Percentiles rank a stretch among this genome's conserved stretches.
Conservation (phyloP, 1,284 basidiomycete genomes). For the Inonotus hispidus region DNA sequence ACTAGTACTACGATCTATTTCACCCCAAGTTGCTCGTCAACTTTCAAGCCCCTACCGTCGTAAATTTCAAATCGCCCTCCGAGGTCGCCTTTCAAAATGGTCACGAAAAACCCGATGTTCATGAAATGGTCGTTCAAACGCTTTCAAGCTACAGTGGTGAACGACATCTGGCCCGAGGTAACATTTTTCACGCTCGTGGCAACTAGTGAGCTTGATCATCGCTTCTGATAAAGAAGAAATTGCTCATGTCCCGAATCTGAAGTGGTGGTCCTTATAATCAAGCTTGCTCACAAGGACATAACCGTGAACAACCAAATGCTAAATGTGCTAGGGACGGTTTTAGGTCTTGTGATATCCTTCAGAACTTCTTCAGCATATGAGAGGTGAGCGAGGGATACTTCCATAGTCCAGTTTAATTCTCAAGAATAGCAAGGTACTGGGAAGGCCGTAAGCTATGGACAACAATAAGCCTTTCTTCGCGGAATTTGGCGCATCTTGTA, state of each 20-base stretch:
- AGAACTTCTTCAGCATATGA: constrained; percentile 56
- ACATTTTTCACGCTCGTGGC: constrained; percentile 49
- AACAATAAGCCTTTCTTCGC: constrained; percentile 45
- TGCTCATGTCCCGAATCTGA: not conserved
- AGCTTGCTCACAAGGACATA: constrained; percentile 38
- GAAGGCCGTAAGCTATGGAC: constrained; percentile 63
- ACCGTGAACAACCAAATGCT: constrained; percentile 38
- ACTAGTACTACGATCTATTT: not conserved
- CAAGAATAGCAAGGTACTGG: constrained; percentile 38
- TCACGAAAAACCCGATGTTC: constrained; percentile 28
- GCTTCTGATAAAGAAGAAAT: not conserved
- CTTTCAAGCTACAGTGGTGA: constrained; percentile 56
- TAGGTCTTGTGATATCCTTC: constrained; percentile 36
- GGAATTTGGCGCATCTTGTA: constrained; percentile 52
- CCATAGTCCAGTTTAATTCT: not conserved
- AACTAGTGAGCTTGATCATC: constrained; percentile 37
- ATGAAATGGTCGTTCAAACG: constrained; percentile 42
- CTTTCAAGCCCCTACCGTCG: not conserved
- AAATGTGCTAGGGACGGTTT: constrained; percentile 38
- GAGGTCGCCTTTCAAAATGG: constrained; percentile 21
- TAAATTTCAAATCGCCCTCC: not conserved
- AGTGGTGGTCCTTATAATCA: constrained; percentile 51
- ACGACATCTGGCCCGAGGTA: constrained; percentile 60
- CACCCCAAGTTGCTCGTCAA: too few species aligned
- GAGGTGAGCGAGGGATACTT: constrained; percentile 36